Percentiles rank a stretch among this genome's conserved stretches.
These are phyloP conservation scores for Theobroma grandiflorum DNA, from an alignment of 441 rosid genomes.

Conservation along the genomic window DNA sequence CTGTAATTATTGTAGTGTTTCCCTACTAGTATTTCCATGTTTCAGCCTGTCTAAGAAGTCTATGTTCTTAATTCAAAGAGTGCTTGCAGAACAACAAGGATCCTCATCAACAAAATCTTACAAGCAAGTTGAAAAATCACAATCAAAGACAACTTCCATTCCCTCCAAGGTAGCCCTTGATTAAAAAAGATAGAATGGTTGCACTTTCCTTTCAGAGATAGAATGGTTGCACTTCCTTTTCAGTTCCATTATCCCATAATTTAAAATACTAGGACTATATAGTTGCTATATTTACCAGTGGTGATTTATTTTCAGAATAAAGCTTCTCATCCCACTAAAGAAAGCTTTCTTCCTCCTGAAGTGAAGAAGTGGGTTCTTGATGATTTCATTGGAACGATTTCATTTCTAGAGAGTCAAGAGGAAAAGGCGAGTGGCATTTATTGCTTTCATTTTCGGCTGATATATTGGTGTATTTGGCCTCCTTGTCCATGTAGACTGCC, in stretches of 20 bases:
- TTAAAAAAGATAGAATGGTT: slow-evolving; percentile 7
- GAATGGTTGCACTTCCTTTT: not conserved
- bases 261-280: slow-evolving; percentile 14
- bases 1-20: slow-evolving; percentile 4
- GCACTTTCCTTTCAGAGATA: slow-evolving; percentile 3
- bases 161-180: slow-evolving; percentile 56
- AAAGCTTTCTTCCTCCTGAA: slow-evolving; percentile 52
- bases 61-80: slow-evolving; percentile 34
- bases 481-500: slow-evolving; percentile 6
- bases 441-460: slow-evolving; percentile 20
- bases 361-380: slow-evolving; percentile 81
- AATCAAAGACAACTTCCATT: slow-evolving; percentile 44
- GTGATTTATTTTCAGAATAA: slow-evolving; percentile 46
- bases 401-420: slow-evolving; percentile 87
- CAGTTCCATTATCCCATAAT: not conserved
- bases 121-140: slow-evolving; percentile 55
- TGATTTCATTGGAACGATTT: slow-evolving; percentile 74
- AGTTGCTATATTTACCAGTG: slow-evolving; percentile 19
- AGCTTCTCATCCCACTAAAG: slow-evolving; percentile 40
- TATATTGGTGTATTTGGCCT: slow-evolving; percentile 17
- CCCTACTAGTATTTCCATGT: not conserved
- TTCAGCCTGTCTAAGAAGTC: slow-evolving; percentile 23
- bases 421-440: slow-evolving; percentile 65
- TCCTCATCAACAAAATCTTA: slow-evolving; percentile 44
- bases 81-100: slow-evolving; percentile 54